Conservation (phyloP, 345 rosid species). For the Psidium guajava region DNA sequence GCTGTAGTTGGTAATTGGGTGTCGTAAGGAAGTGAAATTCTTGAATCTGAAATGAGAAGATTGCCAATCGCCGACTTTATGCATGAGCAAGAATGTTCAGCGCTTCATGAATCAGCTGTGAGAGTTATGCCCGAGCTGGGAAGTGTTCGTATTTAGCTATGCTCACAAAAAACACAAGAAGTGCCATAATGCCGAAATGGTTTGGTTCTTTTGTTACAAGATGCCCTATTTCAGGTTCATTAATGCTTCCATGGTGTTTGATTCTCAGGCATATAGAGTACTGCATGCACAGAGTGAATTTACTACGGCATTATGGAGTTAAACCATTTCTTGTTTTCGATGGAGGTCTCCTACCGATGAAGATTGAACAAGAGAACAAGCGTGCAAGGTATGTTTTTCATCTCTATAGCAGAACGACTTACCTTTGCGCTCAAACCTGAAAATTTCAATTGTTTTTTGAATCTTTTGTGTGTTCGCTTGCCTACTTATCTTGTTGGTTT, state of each 20-base stretch:
- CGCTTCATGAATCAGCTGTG: neutral
- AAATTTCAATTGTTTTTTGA: neutral
- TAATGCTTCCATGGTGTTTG: neutral
- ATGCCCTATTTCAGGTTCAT: neutral
- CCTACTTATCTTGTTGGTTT: neutral
- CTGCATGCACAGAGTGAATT: conserved; percentile 90
- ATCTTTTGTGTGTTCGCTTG: neutral
- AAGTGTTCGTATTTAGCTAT: neutral
- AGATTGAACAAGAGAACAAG: conserved; percentile 93
- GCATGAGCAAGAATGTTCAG: neutral
- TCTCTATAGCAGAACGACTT: neutral
- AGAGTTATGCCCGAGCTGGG: neutral
- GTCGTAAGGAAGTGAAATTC: neutral
- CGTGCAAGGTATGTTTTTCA: conserved; percentile 62
- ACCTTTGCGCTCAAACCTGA: neutral
- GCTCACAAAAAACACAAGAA: neutral
- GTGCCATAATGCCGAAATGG: neutral
- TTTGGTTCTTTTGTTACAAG: neutral
- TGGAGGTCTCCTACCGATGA: conserved; percentile 91
- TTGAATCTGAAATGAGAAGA: neutral
- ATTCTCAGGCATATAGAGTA: conserved; percentile 67
- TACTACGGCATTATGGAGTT: conserved; percentile 74
- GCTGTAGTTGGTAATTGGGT: neutral
- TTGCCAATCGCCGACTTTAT: neutral
- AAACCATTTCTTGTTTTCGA: conserved; percentile 87